These are phyloP conservation scores for Epichloe gansuensis DNA, from an alignment of 2,329 filamentous ascomycete species.

Conservation along the genomic window DNA sequence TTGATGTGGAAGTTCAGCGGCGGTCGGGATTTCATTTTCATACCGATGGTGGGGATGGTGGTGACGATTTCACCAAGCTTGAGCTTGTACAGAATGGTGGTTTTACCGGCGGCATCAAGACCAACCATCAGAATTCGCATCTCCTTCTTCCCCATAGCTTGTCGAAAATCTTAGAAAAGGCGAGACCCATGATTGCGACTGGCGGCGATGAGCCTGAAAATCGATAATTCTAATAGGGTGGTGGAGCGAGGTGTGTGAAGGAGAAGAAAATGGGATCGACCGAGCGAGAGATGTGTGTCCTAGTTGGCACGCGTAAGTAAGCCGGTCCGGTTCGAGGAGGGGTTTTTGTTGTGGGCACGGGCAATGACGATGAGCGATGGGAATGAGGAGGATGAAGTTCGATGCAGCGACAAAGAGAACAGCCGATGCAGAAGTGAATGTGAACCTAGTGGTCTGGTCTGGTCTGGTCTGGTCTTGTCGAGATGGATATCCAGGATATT, in stretches of 20 bases:
- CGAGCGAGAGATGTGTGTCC: slow-evolving; percentile 14
- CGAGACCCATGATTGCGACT: slow-evolving; percentile 85
- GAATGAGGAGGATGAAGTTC: neutral
- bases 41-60: slow-evolving; percentile 97
- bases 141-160: slow-evolving; percentile 98
- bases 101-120: slow-evolving; percentile 99
- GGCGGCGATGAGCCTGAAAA: slow-evolving; percentile 20
- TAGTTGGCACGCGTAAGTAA: slow-evolving; percentile 20
- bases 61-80: slow-evolving; percentile 99
- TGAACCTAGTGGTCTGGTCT: neutral
- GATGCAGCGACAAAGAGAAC: neutral
- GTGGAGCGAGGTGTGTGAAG: slow-evolving; percentile 5
- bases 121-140: slow-evolving; percentile 99
- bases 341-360: slow-evolving; percentile 11
- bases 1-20: neutral
- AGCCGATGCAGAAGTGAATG: neutral
- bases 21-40: slow-evolving; percentile 20
- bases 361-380: slow-evolving; percentile 2
- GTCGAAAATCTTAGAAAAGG: slow-evolving; percentile 93
- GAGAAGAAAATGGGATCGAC: slow-evolving; percentile 8
- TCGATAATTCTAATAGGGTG: slow-evolving; percentile 8
- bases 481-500: neutral
- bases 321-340: slow-evolving; percentile 8
- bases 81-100: slow-evolving; percentile 99
- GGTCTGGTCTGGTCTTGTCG: neutral